Evolutionary conservation across 192 early-diverging fungal species (phyloP).

Genomic region (Umbelopsis sp.): DNA sequence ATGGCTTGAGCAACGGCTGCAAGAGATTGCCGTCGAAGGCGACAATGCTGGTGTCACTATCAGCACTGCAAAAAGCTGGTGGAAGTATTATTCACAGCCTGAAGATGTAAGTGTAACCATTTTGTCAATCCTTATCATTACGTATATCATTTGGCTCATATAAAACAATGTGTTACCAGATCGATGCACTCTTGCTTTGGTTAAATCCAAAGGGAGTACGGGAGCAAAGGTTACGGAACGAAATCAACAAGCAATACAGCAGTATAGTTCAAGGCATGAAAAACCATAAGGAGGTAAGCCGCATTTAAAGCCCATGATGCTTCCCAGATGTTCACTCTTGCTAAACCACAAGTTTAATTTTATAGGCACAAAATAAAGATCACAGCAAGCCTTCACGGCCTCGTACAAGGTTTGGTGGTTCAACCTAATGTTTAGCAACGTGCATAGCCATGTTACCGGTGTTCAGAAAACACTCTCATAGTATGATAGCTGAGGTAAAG

Average conservation of each 20-base stretch:
- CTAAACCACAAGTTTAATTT: neutral
- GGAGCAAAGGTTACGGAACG: slow-evolving; percentile 63
- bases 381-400: slow-evolving; percentile 15
- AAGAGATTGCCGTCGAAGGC: neutral
- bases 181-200: slow-evolving; percentile 72
- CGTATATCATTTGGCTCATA: neutral
- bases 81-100: slow-evolving; percentile 26
- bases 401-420: neutral
- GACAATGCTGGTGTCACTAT: neutral
- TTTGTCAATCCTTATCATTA: neutral
- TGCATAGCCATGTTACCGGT: no score
- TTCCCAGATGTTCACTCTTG: neutral
- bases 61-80: slow-evolving; percentile 20
- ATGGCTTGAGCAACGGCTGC: slow-evolving; percentile 33
- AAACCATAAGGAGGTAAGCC: slow-evolving; percentile 50
- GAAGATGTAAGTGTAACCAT: slow-evolving; percentile 21
- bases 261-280: slow-evolving; percentile 53
- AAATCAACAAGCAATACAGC: slow-evolving; percentile 54
- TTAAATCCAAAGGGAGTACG: slow-evolving; percentile 75
- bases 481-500: no score
- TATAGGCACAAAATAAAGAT: slow-evolving; percentile 6
- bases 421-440: neutral
- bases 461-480: no score
- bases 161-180: slow-evolving; percentile 36
- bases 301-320: neutral